Evolutionary conservation across 345 rosid genomes (phyloP).

Genomic region (Dipteronia sinensis): DNA sequence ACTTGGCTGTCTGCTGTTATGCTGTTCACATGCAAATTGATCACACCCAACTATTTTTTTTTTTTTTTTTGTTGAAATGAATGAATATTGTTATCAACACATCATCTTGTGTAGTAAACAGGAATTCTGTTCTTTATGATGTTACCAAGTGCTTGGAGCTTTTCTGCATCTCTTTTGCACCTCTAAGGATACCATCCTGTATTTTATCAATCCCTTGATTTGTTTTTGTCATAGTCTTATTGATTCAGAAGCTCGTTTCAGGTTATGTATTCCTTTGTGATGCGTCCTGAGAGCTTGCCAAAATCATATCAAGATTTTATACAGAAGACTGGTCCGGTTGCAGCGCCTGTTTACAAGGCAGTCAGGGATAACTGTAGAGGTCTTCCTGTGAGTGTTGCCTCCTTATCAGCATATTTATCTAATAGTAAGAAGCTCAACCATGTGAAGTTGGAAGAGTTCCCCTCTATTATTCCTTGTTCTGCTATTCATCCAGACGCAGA

Average conservation of each 20-base stretch:
- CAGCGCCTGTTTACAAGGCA: conserved; percentile 85
- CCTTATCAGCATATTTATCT: conserved; percentile 68
- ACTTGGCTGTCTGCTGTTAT: not conserved
- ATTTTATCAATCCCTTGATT: conserved; percentile 2
- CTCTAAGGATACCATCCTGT: not conserved
- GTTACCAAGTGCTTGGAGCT: not conserved
- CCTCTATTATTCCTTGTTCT: conserved; percentile 89
- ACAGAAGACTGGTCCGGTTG: conserved; percentile 98
- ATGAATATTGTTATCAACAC: not conserved
- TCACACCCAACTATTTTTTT: not conserved
- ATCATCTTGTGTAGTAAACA: not conserved
- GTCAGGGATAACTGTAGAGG: conserved; percentile 94
- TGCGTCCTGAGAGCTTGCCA: conserved; percentile 99
- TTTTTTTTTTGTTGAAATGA: not conserved
- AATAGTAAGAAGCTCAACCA: conserved; percentile 46
- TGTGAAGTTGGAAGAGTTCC: conserved; percentile 71
- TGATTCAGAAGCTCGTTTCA: conserved; percentile 27
- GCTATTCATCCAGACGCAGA: conserved; percentile 82
- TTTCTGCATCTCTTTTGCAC: not conserved
- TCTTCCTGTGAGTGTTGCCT: conserved; percentile 71
- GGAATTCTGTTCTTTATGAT: conserved; percentile 9
- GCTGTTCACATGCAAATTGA: not conserved
- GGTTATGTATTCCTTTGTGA: conserved; percentile 90
- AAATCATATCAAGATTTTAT: conserved; percentile 91
- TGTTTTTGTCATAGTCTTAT: not conserved